These are phyloP conservation scores for Penicillium bovifimosum DNA, from an alignment of 495 filamentous ascomycete species.

Conservation along the genomic window DNA sequence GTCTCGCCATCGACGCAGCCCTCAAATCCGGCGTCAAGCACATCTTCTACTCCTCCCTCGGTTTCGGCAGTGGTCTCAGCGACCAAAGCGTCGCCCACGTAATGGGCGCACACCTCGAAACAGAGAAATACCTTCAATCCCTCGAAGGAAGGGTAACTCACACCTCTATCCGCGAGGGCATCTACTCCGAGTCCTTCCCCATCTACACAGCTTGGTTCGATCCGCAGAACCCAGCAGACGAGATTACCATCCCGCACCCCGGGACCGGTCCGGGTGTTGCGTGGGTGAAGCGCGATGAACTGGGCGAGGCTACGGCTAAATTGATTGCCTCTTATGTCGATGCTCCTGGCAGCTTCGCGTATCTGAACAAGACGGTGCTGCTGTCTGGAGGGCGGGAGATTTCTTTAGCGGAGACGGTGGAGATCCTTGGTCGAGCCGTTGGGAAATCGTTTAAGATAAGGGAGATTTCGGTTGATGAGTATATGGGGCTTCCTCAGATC, in stretches of 20 bases:
- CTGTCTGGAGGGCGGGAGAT: conserved; percentile 37
- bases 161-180: conserved; percentile 55
- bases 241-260: conserved; percentile 48
- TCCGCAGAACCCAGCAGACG: conserved; percentile 19
- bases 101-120: conserved; percentile 63
- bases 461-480: conserved; percentile 39
- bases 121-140: conserved; percentile 51
- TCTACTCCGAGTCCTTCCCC: conserved; percentile 64
- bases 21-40: conserved; percentile 51
- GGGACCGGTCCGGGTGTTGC: conserved; percentile 42
- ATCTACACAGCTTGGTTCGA: conserved; percentile 63
- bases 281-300: conserved; percentile 50
- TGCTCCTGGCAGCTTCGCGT: conserved; percentile 18
- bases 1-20: conserved; percentile 53
- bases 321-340: conserved; percentile 29
- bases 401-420: conserved; percentile 36
- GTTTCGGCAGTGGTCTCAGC: conserved; percentile 41
- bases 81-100: conserved; percentile 49
- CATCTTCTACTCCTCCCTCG: conserved; percentile 65
- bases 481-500: conserved; percentile 29
- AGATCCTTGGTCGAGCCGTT: conserved; percentile 26
- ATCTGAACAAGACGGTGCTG: conserved; percentile 32
- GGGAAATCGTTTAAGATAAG: conserved; percentile 28
- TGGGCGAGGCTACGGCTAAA: conserved; percentile 44
- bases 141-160: conserved; percentile 31